phyloP scores from a whole-genome alignment of 2,329 filamentous ascomycete species.

The Stagonosporopsis rhizophila region DNA sequence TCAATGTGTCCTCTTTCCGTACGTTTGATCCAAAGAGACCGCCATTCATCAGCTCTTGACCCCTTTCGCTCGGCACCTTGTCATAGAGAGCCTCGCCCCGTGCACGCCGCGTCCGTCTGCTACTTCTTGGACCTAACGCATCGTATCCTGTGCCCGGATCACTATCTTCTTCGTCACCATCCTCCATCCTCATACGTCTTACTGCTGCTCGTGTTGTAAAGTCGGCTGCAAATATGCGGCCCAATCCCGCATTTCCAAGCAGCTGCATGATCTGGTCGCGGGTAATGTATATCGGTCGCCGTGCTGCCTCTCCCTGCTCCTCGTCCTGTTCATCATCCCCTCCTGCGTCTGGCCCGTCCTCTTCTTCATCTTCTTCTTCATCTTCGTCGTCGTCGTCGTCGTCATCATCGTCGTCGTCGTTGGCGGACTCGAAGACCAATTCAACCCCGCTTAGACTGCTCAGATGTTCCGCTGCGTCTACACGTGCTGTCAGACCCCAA shows the following conservation, averaged over 20 bases:
- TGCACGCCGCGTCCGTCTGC: constrained; percentile 50
- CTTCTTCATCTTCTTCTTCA: constrained; percentile 38
- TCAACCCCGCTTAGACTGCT: constrained; percentile 52
- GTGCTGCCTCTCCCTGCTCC: constrained; percentile 32
- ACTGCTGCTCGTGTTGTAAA: constrained; percentile 28
- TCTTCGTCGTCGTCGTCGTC: constrained; percentile 49
- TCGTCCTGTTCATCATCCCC: constrained; percentile 31
- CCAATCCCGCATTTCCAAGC: constrained; percentile 61
- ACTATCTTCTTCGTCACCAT: constrained; percentile 48
- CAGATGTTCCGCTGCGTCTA: constrained; percentile 52
- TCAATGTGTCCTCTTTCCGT: constrained; percentile 57
- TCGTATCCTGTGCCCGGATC: constrained; percentile 49
- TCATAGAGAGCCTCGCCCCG: constrained; percentile 67
- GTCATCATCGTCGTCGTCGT: constrained; percentile 45
- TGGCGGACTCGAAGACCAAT: constrained; percentile 52
- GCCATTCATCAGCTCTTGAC: constrained; percentile 78
- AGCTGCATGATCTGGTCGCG: constrained; percentile 62
- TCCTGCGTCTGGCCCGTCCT: constrained; percentile 44
- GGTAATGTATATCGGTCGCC: constrained; percentile 51
- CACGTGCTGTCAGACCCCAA: not conserved
- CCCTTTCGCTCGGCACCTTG: constrained; percentile 82
- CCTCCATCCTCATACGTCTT: constrained; percentile 28
- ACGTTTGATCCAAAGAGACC: constrained; percentile 79
- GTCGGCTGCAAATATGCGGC: constrained; percentile 57
- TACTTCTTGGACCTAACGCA: constrained; percentile 38